Percentiles rank a stretch among this genome's conserved stretches.
These are phyloP conservation scores for Penicillium subrubescens DNA, from an alignment of 495 filamentous ascomycete species.

Conservation along the genomic window DNA sequence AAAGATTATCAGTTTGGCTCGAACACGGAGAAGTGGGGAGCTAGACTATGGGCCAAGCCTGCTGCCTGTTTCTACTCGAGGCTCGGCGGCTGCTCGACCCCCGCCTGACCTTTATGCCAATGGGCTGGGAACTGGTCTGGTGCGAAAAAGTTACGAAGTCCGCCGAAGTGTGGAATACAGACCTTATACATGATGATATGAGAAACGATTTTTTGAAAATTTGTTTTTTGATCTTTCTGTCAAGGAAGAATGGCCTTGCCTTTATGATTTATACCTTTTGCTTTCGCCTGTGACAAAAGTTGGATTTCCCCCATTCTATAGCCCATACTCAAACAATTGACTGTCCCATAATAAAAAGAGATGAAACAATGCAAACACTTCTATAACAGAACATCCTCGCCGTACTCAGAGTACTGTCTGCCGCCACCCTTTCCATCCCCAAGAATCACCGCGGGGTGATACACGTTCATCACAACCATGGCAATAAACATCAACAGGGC, in stretches of 20 bases:
- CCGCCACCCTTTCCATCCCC: slow-evolving; percentile 24
- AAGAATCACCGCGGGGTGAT: slow-evolving; percentile 32
- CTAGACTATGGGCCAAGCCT: slow-evolving; percentile 34
- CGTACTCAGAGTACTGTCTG: slow-evolving; percentile 2
- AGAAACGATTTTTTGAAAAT: slow-evolving; percentile 15
- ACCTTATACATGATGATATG: slow-evolving; percentile 21
- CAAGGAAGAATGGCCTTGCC: neutral
- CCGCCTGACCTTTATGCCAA: slow-evolving; percentile 15
- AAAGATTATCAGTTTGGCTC: slow-evolving; percentile 33
- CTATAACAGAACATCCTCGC: slow-evolving; percentile 14
- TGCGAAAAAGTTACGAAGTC: slow-evolving; percentile 24
- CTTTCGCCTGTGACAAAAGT: slow-evolving; percentile 5
- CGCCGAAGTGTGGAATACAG: slow-evolving; percentile 25
- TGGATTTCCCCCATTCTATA: slow-evolving; percentile 13
- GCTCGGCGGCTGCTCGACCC: slow-evolving; percentile 16
- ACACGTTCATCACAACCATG: slow-evolving; percentile 53
- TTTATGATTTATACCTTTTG: slow-evolving; percentile 1
- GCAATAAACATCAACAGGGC: slow-evolving; percentile 57
- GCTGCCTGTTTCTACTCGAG: slow-evolving; percentile 39
- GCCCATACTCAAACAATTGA: slow-evolving; percentile 3
- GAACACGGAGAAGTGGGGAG: slow-evolving; percentile 33
- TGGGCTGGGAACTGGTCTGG: slow-evolving; percentile 11
- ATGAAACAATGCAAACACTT: neutral
- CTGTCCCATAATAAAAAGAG: neutral
- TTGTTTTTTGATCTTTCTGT: neutral